Evolutionary conservation across 305 asterid species (phyloP), one percentile per base, ranked within the genome.

Genomic region (Euphrasia arctica): DNA sequence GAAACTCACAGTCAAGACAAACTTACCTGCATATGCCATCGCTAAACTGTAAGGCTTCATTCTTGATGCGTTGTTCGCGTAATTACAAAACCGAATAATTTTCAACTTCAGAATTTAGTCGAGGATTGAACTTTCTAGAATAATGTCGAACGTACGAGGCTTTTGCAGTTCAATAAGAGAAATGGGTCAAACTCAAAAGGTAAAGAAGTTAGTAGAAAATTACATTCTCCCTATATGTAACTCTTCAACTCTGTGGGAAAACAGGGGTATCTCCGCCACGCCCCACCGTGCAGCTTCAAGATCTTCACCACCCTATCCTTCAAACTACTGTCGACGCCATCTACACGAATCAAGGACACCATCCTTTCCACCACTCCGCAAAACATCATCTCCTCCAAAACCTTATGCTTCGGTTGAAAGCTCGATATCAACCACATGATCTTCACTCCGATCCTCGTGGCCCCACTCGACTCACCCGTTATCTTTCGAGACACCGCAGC

Each of bases 211-310:
- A 18, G 22, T 18, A 18, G 22, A 18, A 18, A 48, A 48, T 49
- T 45, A 12, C 51, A 50, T 50, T 18, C 8, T 28, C 18, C 6
- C 54, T 36, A 36, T 36, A 36, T 6, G 2, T 79, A 80, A 36
- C 71, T 80, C 80, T 69, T 78, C 27, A 83, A 66, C 47, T 86
- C 90, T 11, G 31, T 29, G 10, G 98, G 87, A 22, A 91, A 86
- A 76, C 98, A 91, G 25, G 95, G 91, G 68, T 78, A 79, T 3
- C 80, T 72, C 79, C 79, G 81, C 98, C 98, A 91, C 66, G 73
- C 72, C 36, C 76, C 68, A 49, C 83, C 86, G 80, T 86, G 98
- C 72, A 79, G 2, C 75, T 85, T 86, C 79, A 91, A 67, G 4
- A 91, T 83, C 42, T 72, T 82, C 58, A 79, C 64, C 65, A 75